Evolutionary conservation across 768 basidiomycete genomes (phyloP).

Genomic region (Exidia glandulosa): DNA sequence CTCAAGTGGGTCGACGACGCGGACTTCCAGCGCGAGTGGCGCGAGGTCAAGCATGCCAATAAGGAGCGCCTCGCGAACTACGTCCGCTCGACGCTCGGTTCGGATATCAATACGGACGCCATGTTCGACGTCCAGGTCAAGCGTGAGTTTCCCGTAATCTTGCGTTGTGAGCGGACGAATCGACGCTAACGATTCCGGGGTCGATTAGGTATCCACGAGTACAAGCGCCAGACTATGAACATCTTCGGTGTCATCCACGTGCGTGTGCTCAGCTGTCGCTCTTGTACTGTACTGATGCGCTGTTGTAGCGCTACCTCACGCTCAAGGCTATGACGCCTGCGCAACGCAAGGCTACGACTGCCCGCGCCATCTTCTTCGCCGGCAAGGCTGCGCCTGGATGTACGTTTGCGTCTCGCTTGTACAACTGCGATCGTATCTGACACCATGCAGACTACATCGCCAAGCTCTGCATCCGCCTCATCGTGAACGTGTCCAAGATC

Average conservation of each 20-base stretch:
- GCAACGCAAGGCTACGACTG: conserved; percentile 72
- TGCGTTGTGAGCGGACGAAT: conserved; percentile 1
- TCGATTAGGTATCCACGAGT: conserved; percentile 89
- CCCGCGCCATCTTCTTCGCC: conserved; percentile 91
- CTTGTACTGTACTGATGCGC: not conserved
- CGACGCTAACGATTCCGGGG: conserved; percentile 40
- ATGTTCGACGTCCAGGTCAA: conserved; percentile 92
- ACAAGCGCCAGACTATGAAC: conserved; percentile 92
- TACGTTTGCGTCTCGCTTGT: conserved; percentile 25
- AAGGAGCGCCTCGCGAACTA: conserved; percentile 79
- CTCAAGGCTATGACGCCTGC: conserved; percentile 70
- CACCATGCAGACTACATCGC: conserved; percentile 65
- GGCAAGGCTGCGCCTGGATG: conserved; percentile 95
- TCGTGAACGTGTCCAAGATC: conserved; percentile 76
- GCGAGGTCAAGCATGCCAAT: conserved; percentile 77
- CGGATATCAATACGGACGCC: conserved; percentile 61
- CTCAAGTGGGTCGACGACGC: conserved; percentile 61
- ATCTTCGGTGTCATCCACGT: conserved; percentile 85
- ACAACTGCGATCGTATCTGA: not conserved
- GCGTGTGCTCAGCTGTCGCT: conserved; percentile 14
- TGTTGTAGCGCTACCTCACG: conserved; percentile 59
- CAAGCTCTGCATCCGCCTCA: conserved; percentile 87
- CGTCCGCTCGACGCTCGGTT: conserved; percentile 58
- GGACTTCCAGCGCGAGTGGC: conserved; percentile 70
- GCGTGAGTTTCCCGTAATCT: conserved; percentile 30